phyloP scores from a whole-genome alignment of 768 basidiomycete genomes.

The Lactarius sp. region DNA sequence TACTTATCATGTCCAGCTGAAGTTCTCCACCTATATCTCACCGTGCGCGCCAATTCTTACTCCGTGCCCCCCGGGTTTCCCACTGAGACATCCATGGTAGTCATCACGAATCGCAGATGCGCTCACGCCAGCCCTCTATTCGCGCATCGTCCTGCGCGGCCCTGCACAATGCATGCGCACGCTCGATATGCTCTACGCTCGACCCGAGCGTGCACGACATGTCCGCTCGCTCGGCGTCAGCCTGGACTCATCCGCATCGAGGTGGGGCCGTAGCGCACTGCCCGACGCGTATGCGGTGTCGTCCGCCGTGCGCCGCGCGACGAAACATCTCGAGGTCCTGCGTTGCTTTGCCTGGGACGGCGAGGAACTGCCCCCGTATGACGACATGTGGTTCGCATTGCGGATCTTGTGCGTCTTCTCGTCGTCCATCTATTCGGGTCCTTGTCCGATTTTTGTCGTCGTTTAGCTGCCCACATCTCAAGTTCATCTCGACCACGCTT shows the following conservation, averaged over 20 bases:
- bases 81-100: conserved; percentile 32
- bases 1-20: conserved; percentile 50
- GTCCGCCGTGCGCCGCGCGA: conserved; percentile 47
- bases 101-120: conserved; percentile 48
- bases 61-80: background rate
- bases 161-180: conserved; percentile 58
- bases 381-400: conserved; percentile 77
- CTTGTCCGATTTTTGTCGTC: background rate
- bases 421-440: background rate
- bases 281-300: conserved; percentile 39
- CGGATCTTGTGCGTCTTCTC: conserved; percentile 49
- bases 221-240: conserved; percentile 54
- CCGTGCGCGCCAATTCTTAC: conserved; percentile 39
- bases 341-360: conserved; percentile 67
- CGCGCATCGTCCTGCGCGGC: conserved; percentile 49
- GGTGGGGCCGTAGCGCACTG: conserved; percentile 31
- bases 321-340: conserved; percentile 55
- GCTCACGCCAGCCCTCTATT: conserved; percentile 57
- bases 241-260: conserved; percentile 29
- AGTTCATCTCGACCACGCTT: conserved; percentile 56
- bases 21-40: conserved; percentile 53
- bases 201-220: conserved; percentile 60
- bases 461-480: conserved; percentile 59
- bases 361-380: conserved; percentile 53
- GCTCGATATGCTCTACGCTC: conserved; percentile 54